Evolutionary conservation across 257 asterid genomes (phyloP), one percentile per base, ranked within the genome.

Genomic region (Capsicum pubescens): DNA sequence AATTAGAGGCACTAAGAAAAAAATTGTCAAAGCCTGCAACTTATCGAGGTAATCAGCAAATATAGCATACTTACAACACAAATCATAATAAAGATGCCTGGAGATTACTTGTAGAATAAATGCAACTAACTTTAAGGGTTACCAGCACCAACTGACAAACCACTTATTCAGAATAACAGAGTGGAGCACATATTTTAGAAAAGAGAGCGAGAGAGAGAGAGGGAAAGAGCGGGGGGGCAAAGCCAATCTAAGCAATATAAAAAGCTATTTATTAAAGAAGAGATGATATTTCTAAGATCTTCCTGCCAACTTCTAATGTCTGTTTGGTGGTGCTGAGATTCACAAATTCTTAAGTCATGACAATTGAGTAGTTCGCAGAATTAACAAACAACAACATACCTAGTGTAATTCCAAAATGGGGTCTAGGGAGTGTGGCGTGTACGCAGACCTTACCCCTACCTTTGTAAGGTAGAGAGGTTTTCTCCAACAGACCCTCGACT

Each of bases 41-140:
- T 76, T 76, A 76, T 76, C 61, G 11, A 76, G 60, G 64, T 76
- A 76, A 76, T 26, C 81, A 21, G 63, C 48, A 52, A 76, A 21
- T 76, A 76, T 76, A 76, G 26, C 46, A 8, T 76, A 52, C 26
- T 52, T 15, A 76, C 63, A 76, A 52, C 81, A 76, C 15, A 50
- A 50, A 7, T 74, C 60, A 15, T 21, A 12, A 74, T 6, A 52
- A 26, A 76, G 48, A 52, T 52, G 26, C 42, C 54, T 26, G 50
- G 42, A 52, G 64, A 76, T 76, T 36, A 52, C 64, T 50, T 63
- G 1, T 21, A 74, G 10, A 74, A 50, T 21, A 74, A 50, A 50
- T 50, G 12, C 46, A 76, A 55, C 21, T 9, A 26, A 54, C 7
- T 52, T 46, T 13, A 32, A 14, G 26, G 42, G 44, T 76, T 52